These are phyloP conservation scores for Colletotrichum aenigma DNA, from an alignment of 2,329 filamentous ascomycete genomes.

Conservation along the genomic window DNA sequence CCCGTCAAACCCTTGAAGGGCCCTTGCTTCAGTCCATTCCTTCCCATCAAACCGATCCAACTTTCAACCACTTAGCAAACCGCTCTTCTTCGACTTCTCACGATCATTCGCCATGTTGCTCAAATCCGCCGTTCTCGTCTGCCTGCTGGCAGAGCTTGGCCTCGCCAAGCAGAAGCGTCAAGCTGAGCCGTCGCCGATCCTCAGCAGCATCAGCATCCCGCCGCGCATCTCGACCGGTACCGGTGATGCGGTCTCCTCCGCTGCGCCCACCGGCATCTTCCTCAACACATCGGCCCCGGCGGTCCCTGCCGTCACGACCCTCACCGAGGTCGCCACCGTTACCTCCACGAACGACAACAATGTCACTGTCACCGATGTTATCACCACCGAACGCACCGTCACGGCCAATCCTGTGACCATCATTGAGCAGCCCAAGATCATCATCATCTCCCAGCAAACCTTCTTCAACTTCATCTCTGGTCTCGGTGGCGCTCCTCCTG, in stretches of 20 bases:
- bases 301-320: constrained; percentile 1
- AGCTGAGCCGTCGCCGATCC: constrained; percentile 4
- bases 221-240: constrained; percentile 7
- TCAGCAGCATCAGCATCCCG: constrained; percentile 7
- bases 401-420: constrained; percentile 9
- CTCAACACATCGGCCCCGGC: constrained; percentile 15
- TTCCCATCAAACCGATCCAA: constrained; percentile 4
- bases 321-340: constrained; percentile 10
- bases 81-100: neutral
- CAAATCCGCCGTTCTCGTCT: constrained; percentile 1
- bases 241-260: neutral
- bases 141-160: constrained; percentile 14
- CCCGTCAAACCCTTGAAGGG: constrained; percentile 14
- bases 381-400: constrained; percentile 14
- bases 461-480: constrained; percentile 23
- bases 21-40: constrained; percentile 15
- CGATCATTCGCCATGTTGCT: constrained; percentile 18
- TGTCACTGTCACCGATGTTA: constrained; percentile 15
- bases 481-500: constrained; percentile 16
- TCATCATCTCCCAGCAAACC: constrained; percentile 22
- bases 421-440: constrained; percentile 15
- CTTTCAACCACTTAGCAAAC: neutral
- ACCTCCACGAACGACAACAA: constrained; percentile 4
- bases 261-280: constrained; percentile 9
- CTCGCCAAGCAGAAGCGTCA: constrained; percentile 5